Evolutionary conservation across 768 basidiomycete species (phyloP).

Genomic region (Imleria badia): DNA sequence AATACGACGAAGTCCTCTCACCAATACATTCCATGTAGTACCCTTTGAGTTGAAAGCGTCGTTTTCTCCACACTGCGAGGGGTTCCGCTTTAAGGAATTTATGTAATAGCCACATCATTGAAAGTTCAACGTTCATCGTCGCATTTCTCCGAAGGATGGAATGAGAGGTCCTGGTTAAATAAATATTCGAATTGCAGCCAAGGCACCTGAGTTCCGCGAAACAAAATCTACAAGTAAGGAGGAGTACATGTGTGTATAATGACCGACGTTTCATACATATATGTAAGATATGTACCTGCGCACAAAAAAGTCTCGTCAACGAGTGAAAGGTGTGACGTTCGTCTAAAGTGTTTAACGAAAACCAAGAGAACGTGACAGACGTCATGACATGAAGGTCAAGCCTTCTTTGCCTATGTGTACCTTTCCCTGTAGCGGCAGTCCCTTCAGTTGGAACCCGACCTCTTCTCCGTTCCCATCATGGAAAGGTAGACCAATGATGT

Average conservation of each 20-base stretch:
- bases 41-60: too few relatives aligned
- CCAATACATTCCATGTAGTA: too few relatives aligned
- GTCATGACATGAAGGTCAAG: not conserved
- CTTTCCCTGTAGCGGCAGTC: conserved; percentile 65
- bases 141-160: too few relatives aligned
- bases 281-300: conserved; percentile 9
- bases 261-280: conserved; percentile 4
- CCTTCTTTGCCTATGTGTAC: conserved; percentile 65
- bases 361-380: not conserved
- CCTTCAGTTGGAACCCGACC: conserved; percentile 54
- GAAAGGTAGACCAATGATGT: conserved; percentile 61
- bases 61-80: too few relatives aligned
- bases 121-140: too few relatives aligned
- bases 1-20: too few relatives aligned
- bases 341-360: not conserved
- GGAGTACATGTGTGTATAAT: conserved; percentile 14
- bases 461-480: conserved; percentile 37
- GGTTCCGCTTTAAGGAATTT: too few relatives aligned
- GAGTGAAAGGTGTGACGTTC: not conserved
- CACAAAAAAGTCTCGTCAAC: conserved; percentile 2
- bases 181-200: not conserved
- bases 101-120: too few relatives aligned
- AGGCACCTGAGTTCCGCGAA: not conserved
- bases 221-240: conserved; percentile 21
- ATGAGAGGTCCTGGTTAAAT: not conserved